Evolutionary conservation across 2,329 filamentous ascomycete genomes (phyloP), one percentile per base, ranked within the genome.

Genomic region (Aspergillus sp.): DNA sequence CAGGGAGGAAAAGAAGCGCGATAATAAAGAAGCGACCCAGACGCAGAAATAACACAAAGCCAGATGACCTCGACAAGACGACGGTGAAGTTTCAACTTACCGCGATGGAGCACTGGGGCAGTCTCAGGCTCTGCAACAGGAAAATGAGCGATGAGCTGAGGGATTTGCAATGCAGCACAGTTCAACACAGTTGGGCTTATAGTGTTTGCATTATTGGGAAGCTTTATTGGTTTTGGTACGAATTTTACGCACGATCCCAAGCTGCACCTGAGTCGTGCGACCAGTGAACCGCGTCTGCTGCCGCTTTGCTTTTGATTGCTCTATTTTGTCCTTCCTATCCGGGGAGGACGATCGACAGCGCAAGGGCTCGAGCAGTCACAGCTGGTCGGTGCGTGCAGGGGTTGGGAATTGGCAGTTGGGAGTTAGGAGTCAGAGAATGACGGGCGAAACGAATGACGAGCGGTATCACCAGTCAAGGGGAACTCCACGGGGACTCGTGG

Each of bases 261-360:
- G 44, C 18, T 44, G 55, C 44, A 54, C 53, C 38, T 30, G 49
- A 58, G 51, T 62, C 55, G 57, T 62, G 60, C 60, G 55, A 58
- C 59, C 55, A 59, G 48, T 39, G 56, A 55, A 4, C 39, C 20
- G 15, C n/a, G 22, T 55, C 56, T 51, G 53, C 44, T 51, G 24
- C 32, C 26, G 22, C 26, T 50, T 54, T 43, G 41, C 55, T 45
- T 52, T 56, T 62, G 57, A 38, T 47, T 51, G 18, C 36, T 48
- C 32, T 53, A 53, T 58, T 53, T 52, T 3, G 34, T 48, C 48
- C 48, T 62, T 62, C 56, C 57, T 58, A 47, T 53, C 52, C 62
- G 62, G 45, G 59, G 59, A 42, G 26, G 64, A 60, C 60, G 64
- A 66, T 66, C 64, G 62, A 61, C 63, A 60, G 58, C 55, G 63